A percentile compares a stretch with the other conserved stretches of the same genome.
These are phyloP conservation scores for Kalanchoe fedtschenkoi DNA, from an alignment of 164 flowering plant genomes.

Conservation along the genomic window DNA sequence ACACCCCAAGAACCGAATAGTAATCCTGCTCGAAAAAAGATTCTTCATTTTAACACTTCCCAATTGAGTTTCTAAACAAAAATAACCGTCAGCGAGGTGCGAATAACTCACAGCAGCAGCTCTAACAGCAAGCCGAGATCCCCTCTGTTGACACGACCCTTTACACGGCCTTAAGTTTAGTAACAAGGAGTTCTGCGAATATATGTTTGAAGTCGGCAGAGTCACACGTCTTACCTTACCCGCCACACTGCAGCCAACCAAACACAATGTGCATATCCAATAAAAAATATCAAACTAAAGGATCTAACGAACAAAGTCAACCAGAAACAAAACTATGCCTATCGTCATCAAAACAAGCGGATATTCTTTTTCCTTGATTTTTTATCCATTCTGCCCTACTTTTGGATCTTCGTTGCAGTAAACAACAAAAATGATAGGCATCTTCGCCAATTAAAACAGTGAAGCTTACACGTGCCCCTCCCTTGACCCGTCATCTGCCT, in stretches of 20 bases:
- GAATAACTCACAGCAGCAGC: conserved; percentile 59
- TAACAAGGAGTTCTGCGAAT: conserved; percentile 38
- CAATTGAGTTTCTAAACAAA: not conserved
- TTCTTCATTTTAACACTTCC: not conserved
- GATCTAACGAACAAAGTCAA: not conserved
- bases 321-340: too few relatives aligned
- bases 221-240: conserved; percentile 29
- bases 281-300: not conserved
- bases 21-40: conserved; percentile 34
- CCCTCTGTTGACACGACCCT: conserved; percentile 28
- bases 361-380: too few relatives aligned
- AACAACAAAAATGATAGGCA: too few relatives aligned
- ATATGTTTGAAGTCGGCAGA: conserved; percentile 37
- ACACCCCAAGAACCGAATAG: conserved; percentile 85
- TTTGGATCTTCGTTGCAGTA: too few relatives aligned
- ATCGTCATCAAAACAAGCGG: too few relatives aligned
- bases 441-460: too few relatives aligned
- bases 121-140: conserved; percentile 54
- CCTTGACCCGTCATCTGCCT: too few relatives aligned
- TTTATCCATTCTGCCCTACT: too few relatives aligned
- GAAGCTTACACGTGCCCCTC: too few relatives aligned
- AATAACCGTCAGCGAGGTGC: not conserved
- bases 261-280: not conserved
- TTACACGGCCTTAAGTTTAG: conserved; percentile 25
- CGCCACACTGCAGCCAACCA: conserved; percentile 26